Conservation (phyloP, 306 rosid genomes). For the Sindora glabra region DNA sequence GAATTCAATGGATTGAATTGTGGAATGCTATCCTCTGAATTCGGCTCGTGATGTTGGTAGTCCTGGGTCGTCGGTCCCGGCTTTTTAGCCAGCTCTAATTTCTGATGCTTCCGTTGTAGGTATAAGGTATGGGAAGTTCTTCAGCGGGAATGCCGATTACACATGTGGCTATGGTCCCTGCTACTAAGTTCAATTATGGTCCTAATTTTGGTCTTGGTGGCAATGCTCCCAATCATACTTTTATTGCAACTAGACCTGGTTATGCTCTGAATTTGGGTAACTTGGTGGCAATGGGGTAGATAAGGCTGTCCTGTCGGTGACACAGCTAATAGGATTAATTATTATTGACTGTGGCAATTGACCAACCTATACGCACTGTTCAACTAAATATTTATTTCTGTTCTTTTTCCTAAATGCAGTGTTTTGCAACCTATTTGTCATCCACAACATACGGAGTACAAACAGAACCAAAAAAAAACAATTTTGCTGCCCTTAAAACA, state of each 20-base stretch:
- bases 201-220: constrained; percentile 32
- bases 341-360: no score
- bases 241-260: constrained; percentile 18
- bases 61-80: constrained; percentile 29
- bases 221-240: constrained; percentile 41
- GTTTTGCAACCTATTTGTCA: no score
- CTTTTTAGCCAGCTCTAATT: constrained; percentile 25
- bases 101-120: constrained; percentile 53
- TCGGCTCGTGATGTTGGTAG: constrained; percentile 29
- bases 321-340: constrained; percentile 20
- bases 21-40: no score
- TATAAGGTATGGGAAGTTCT: constrained; percentile 52
- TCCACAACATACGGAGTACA: no score
- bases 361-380: no score
- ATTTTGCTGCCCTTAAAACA: no score
- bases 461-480: no score
- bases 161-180: constrained; percentile 38
- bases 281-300: constrained; percentile 27
- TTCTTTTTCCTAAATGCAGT: no score
- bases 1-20: no score
- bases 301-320: constrained; percentile 40
- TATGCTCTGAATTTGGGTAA: constrained; percentile 37
- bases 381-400: no score
- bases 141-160: constrained; percentile 32
- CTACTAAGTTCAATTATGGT: constrained; percentile 32